Evolutionary conservation across 1,284 basidiomycete species (phyloP), one percentile per base, ranked within the genome.

Genomic region (Sporisorium sorghi): DNA sequence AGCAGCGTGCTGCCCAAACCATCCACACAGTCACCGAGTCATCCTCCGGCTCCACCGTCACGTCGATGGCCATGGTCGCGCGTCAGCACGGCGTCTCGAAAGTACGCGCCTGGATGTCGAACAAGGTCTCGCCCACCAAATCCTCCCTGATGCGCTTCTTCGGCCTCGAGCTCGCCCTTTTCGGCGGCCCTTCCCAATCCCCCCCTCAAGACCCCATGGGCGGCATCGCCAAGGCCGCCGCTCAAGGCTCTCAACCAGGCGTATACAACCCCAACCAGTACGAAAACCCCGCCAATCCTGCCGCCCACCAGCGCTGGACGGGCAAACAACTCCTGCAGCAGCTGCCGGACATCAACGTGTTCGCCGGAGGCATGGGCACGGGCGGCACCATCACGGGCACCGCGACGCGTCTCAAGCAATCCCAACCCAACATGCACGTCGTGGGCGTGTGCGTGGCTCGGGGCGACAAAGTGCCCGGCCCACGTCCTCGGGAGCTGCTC

Each of bases 301-400:
- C 49, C 0, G 67, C 72, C 9, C 75, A 77, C 55, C 46, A 63
- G 24, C 49, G 68, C 19, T 77, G 75, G 75, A 77, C 75, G 6
- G 75, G 63, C 24, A 70, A 65, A 23, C 75, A 77, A 48, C 51
- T 77, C 2, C 50, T 66, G 12, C 48, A 68, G 11, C 75, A 77
- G 51, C 47, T 77, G n/a, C 74, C 74, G 9, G 67, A 69, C 15
- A 74, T 77, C 49, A 65, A 70, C 42, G 57, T 77, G 2, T 69
- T 77, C 35, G 61, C 57, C 2, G 71, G 51, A 2, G 70, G 73
- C 5, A 76, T 74, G 67, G 75, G 75, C 2, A 77, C 75, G 1
- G 64, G 56, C 11, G 75, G 75, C 14, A 77, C 75, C 24, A 69
- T 77, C 54, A 77, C 75, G 19, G 75, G 75, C 7, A 77, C 72